Evolutionary conservation across 192 early-diverging fungal species (phyloP).

Genomic region (Phlyctochytrium arcticum): DNA sequence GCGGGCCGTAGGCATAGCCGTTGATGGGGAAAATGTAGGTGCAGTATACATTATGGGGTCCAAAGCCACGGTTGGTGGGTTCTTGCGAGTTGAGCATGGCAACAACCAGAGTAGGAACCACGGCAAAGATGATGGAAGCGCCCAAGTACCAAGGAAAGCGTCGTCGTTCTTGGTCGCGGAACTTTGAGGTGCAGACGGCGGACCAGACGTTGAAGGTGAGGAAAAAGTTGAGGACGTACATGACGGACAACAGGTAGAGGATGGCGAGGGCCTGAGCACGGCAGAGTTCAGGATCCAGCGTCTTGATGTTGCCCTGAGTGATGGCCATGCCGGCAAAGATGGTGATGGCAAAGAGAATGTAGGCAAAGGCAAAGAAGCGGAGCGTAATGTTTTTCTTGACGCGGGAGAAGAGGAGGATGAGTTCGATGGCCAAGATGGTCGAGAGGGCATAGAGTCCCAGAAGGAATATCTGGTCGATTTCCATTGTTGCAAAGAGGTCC

Average conservation of each 20-base stretch:
- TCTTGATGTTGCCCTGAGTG: constrained; percentile 1
- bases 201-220: constrained; percentile 27
- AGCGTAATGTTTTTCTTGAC: constrained; percentile 18
- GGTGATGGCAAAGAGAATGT: neutral
- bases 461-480: neutral
- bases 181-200: constrained; percentile 20
- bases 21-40: constrained; percentile 15
- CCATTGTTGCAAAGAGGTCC: no score
- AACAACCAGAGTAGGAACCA: constrained; percentile 16
- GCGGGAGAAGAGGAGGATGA: constrained; percentile 19
- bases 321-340: constrained; percentile 10
- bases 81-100: neutral
- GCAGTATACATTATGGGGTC: constrained; percentile 19
- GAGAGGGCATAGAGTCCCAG: constrained; percentile 3
- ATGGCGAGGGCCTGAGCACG: constrained; percentile 7
- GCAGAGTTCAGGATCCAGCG: constrained; percentile 3
- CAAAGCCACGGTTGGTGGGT: constrained; percentile 2
- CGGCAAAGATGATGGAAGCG: constrained; percentile 1
- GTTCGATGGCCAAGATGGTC: constrained; percentile 7
- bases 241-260: constrained; percentile 11
- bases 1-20: constrained; percentile 9
- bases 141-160: constrained; percentile 12
- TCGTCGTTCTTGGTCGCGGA: constrained; percentile 16
- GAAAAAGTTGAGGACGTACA: constrained; percentile 19
- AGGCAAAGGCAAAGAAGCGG: neutral